Percentiles rank a stretch among this genome's conserved stretches.
Evolutionary conservation across 495 filamentous ascomycete genomes (phyloP).

Genomic region (Aspergillus biplanus): DNA sequence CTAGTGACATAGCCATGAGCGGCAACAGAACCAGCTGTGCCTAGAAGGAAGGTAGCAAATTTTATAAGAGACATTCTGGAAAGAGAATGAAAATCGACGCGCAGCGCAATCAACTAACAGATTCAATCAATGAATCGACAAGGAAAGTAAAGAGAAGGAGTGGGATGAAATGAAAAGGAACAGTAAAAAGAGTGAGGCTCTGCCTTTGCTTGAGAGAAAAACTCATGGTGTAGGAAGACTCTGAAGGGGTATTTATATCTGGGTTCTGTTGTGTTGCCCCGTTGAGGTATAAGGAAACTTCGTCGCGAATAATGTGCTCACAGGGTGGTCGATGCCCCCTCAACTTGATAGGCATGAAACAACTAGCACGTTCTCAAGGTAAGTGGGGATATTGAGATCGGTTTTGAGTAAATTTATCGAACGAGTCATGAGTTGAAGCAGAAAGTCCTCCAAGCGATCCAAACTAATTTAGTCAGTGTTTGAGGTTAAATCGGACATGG

Average conservation of each 20-base stretch:
- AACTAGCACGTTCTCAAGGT: not conserved
- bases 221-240: not conserved
- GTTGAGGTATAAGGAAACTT: not conserved
- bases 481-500: not conserved
- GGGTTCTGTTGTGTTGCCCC: not conserved
- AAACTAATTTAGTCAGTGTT: not conserved
- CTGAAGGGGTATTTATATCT: not conserved
- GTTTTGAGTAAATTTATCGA: not conserved
- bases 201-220: not conserved
- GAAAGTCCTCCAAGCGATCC: not conserved
- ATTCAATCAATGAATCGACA: constrained; percentile 19
- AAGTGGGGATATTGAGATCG: not conserved
- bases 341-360: not conserved
- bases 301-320: not conserved
- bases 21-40: constrained; percentile 12
- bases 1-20: constrained; percentile 22
- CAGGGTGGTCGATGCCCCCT: not conserved
- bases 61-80: constrained; percentile 21
- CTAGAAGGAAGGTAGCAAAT: constrained; percentile 14
- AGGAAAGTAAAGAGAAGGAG: constrained; percentile 2
- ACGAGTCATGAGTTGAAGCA: not conserved
- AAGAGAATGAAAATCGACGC: not conserved
- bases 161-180: not conserved
- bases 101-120: not conserved
- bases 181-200: not conserved